Evolutionary conservation across 2,329 filamentous ascomycete species (phyloP), one percentile per base, ranked within the genome.

Genomic region (Didymella segeticola): DNA sequence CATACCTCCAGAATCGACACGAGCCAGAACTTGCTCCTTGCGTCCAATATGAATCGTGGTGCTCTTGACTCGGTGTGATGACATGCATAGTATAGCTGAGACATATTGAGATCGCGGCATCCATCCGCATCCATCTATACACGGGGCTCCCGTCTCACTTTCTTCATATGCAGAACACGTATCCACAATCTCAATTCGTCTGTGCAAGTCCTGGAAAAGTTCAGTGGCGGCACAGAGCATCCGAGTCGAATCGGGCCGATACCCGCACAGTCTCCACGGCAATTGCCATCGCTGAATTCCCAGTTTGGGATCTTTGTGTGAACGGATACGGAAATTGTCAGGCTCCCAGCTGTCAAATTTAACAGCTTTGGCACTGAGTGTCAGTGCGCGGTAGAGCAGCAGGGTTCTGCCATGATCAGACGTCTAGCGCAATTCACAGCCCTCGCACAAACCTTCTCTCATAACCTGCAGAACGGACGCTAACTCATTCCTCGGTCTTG

Each of bases 161-260:
- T n/a, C 25, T 8, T 38, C n/a, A 17, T n/a, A 33, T 47, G 20
- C 37, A 37, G 43, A 14, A n/a, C 10, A 20, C n/a, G 23, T 54
- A 43, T 29, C 31, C 38, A 45, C 33, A 37, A 45, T 48, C 43
- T 43, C 33, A 23, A 39, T 23, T 30, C 8, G 25, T n/a, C 39
- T 39, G 51, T 22, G 33, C 45, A 20, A 25, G 12, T 25, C 38
- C 39, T 41, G 33, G 27, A 41, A 22, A 17, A 45, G 45, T 8
- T 43, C 43, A 36, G 51, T 34, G 39, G 14, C 50, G 43, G 43
- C 25, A 33, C 5, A 11, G 11, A 22, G n/a, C 15, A 26, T 36
- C 50, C 43, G 43, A 43, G 12, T 8, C 12, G 11, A 48, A 25
- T 54, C 38, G 39, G 46, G 17, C 46, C 51, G 29, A 49, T 4